A percentile compares a stretch with the other conserved stretches of the same genome.
Evolutionary conservation across 1,284 basidiomycete genomes (phyloP).

Genomic region (Trametes pubescens): DNA sequence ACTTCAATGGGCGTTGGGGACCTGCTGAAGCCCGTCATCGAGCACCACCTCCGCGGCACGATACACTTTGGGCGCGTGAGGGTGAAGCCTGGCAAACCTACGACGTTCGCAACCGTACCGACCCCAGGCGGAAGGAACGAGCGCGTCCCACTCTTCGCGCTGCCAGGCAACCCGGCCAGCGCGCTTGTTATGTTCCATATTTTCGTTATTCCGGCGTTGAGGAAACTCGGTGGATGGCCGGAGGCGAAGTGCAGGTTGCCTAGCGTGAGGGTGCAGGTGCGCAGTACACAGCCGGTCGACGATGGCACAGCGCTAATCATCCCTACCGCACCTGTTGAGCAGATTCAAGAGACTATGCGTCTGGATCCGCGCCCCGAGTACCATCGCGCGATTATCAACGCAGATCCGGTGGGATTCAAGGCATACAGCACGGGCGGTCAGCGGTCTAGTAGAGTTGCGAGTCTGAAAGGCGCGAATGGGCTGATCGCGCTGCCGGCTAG

Average conservation of each 20-base stretch:
- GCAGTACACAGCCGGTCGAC: constrained; percentile 28
- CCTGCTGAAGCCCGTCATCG: constrained; percentile 87
- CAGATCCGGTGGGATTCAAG: constrained; percentile 55
- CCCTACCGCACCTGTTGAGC: not conserved
- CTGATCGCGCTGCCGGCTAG: constrained; percentile 71
- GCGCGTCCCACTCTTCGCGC: constrained; percentile 70
- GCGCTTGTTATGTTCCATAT: constrained; percentile 90
- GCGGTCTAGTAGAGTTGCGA: constrained; percentile 80
- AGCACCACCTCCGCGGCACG: constrained; percentile 75
- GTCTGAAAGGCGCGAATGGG: constrained; percentile 81
- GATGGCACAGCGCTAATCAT: not conserved
- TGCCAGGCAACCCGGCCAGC: constrained; percentile 90
- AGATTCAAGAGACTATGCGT: constrained; percentile 68
- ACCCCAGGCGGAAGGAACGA: constrained; percentile 48
- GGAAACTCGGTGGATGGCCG: constrained; percentile 76
- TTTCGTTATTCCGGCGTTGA: constrained; percentile 84
- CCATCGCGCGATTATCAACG: constrained; percentile 75
- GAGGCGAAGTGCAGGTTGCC: constrained; percentile 65
- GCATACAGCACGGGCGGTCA: constrained; percentile 88
- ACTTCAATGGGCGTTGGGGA: constrained; percentile 92
- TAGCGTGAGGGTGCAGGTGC: constrained; percentile 70
- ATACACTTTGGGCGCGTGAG: constrained; percentile 83
- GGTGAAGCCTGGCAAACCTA: constrained; percentile 83
- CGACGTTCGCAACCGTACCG: constrained; percentile 85
- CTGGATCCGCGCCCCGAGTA: constrained; percentile 84